Percentiles rank a stretch among this genome's conserved stretches.
These are phyloP conservation scores for Arthrobotrys entomopaga DNA, from an alignment of 2,329 filamentous ascomycete genomes.

Conservation along the genomic window DNA sequence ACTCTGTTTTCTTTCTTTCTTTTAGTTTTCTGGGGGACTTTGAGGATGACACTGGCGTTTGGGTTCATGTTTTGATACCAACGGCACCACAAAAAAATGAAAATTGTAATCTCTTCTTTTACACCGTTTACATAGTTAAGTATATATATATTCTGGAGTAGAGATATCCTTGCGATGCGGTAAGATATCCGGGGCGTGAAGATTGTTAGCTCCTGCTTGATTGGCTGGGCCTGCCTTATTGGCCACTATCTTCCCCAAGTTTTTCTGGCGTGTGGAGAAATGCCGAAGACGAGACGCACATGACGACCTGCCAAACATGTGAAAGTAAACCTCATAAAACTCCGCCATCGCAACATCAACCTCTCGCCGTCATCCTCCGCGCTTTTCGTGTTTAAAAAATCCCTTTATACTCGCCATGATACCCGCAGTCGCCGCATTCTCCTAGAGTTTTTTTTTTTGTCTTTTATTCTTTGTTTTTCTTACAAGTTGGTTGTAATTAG, in stretches of 20 bases:
- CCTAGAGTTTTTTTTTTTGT: background rate
- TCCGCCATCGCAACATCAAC: slow-evolving; percentile 24
- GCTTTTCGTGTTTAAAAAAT: background rate
- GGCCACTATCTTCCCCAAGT: slow-evolving; percentile 19
- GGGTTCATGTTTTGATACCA: slow-evolving; percentile 50
- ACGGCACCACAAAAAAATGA: slow-evolving; percentile 45
- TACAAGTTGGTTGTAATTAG: background rate
- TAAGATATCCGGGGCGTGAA: background rate
- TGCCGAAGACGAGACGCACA: slow-evolving; percentile 52
- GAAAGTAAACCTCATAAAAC: slow-evolving; percentile 49
- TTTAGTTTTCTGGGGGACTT: slow-evolving; percentile 1
- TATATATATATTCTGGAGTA: background rate
- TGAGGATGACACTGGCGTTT: slow-evolving; percentile 44
- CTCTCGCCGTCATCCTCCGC: slow-evolving; percentile 15
- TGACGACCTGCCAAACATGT: slow-evolving; percentile 54
- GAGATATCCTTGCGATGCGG: background rate
- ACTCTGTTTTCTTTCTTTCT: slow-evolving; percentile 1
- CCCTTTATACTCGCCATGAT: slow-evolving; percentile 43
- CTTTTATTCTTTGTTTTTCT: background rate
- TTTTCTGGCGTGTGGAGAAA: slow-evolving; percentile 49
- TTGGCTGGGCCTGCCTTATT: slow-evolving; percentile 43
- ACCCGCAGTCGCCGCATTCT: slow-evolving; percentile 47
- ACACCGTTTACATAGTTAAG: background rate
- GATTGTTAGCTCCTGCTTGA: slow-evolving; percentile 12
- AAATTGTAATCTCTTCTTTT: slow-evolving; percentile 16